Percentiles rank a stretch among this genome's conserved stretches.
Evolutionary conservation across 176 grass and related monocot genomes (phyloP).

Genomic region (Oryza glumipatula): DNA sequence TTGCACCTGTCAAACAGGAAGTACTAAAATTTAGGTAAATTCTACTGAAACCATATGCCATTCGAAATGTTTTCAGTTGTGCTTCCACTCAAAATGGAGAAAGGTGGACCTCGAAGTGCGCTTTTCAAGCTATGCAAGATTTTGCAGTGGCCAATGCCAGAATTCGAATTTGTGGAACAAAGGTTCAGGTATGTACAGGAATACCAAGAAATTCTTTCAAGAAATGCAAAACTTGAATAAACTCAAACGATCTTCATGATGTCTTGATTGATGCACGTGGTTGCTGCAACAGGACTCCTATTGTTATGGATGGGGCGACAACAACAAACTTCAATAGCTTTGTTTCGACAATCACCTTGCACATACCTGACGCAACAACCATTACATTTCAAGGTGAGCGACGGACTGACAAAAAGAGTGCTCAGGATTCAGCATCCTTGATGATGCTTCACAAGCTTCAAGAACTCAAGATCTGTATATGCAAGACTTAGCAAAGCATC

Average conservation of each 20-base stretch:
- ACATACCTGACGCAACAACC: slow-evolving; percentile 60
- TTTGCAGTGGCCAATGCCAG: slow-evolving; percentile 78
- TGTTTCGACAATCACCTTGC: slow-evolving; percentile 69
- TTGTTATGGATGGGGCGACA: slow-evolving; percentile 52
- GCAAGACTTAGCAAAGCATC: slow-evolving; percentile 38
- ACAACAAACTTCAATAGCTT: slow-evolving; percentile 74
- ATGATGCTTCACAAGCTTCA: slow-evolving; percentile 70
- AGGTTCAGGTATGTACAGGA: slow-evolving; percentile 60
- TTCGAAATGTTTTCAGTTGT: neutral
- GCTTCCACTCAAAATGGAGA: slow-evolving; percentile 53
- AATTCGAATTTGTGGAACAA: slow-evolving; percentile 68
- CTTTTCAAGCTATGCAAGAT: slow-evolving; percentile 91
- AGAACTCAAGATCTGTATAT: slow-evolving; percentile 51
- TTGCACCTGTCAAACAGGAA: neutral
- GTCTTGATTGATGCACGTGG: neutral
- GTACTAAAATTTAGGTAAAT: slow-evolving; percentile 20
- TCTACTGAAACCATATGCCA: neutral
- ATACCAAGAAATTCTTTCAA: slow-evolving; percentile 9
- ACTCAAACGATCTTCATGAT: slow-evolving; percentile 4
- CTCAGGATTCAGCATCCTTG: slow-evolving; percentile 83
- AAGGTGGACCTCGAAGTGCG: slow-evolving; percentile 71
- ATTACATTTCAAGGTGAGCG: slow-evolving; percentile 67
- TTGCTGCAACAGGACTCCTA: slow-evolving; percentile 52
- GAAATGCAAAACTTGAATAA: slow-evolving; percentile 23
- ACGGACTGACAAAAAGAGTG: slow-evolving; percentile 68